Conservation (phyloP, 352 stramenopile genomes). For the Halophytophthora batemanensis region DNA sequence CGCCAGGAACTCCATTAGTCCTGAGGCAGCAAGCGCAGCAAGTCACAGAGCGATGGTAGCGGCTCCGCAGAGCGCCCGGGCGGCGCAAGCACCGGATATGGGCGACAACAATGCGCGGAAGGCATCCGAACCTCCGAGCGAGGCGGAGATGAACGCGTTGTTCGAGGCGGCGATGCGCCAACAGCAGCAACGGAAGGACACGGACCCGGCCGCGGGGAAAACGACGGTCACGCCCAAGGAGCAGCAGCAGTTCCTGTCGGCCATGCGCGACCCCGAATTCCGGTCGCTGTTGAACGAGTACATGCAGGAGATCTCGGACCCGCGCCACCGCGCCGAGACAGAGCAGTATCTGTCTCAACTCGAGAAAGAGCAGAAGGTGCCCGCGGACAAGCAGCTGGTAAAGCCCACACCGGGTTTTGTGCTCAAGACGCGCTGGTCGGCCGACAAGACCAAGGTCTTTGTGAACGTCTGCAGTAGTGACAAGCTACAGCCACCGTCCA, state of each 20-base stretch:
- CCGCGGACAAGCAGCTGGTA: conserved; percentile 83
- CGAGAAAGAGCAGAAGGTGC: conserved; percentile 87
- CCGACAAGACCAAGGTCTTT: conserved; percentile 79
- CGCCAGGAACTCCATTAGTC: too few relatives aligned
- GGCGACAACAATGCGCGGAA: conserved; percentile 13
- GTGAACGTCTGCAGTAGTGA: conserved; percentile 91
- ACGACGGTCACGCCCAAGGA: conserved; percentile 33
- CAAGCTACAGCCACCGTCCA: conserved; percentile 78
- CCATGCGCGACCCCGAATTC: conserved; percentile 91
- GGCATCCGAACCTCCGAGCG: conserved; percentile 17
- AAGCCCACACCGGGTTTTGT: conserved; percentile 87
- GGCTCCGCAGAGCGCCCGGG: neutral
- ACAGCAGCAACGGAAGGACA: conserved; percentile 10
- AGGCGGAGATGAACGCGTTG: conserved; percentile 42
- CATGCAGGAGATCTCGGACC: conserved; percentile 93
- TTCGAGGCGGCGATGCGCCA: conserved; percentile 52
- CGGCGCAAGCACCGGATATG: neutral
- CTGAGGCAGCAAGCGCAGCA: neutral
- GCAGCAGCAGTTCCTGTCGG: conserved; percentile 84
- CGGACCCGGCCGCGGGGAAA: neutral
- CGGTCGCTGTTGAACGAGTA: conserved; percentile 92
- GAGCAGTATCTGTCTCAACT: conserved; percentile 89
- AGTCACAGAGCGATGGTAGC: conserved; percentile 13
- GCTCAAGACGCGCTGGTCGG: conserved; percentile 81
- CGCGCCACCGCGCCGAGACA: conserved; percentile 83